Conservation (phyloP, 495 filamentous ascomycete genomes). For the Aspergillus panamensis region DNA sequence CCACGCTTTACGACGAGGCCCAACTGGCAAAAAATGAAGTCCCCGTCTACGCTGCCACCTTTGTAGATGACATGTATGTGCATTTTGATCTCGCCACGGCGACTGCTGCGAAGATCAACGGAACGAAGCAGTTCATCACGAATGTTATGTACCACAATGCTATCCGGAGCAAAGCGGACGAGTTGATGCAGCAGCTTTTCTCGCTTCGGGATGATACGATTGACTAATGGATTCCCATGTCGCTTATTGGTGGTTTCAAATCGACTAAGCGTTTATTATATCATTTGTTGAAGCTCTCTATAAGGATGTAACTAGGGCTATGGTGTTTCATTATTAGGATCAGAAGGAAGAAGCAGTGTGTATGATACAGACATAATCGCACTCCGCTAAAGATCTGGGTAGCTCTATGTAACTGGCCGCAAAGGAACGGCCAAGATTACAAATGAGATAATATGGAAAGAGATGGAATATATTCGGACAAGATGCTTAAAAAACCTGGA, state of each 20-base stretch:
- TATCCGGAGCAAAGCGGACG: slow-evolving; percentile 64
- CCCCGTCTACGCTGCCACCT: slow-evolving; percentile 84
- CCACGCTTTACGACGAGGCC: slow-evolving; percentile 67
- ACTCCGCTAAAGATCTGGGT: not conserved
- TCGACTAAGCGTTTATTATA: too few species aligned
- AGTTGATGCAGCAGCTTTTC: slow-evolving; percentile 69
- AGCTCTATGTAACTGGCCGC: not conserved
- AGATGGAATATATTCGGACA: not conserved
- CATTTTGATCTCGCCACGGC: slow-evolving; percentile 67
- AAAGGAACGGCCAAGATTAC: not conserved
- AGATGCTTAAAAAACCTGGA: slow-evolving; percentile 29
- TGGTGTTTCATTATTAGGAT: too few species aligned
- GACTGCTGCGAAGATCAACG: slow-evolving; percentile 72
- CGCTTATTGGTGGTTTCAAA: not conserved
- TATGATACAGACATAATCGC: not conserved
- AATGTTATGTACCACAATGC: slow-evolving; percentile 87
- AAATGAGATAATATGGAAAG: not conserved
- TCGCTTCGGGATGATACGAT: slow-evolving; percentile 67
- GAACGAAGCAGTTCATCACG: slow-evolving; percentile 76
- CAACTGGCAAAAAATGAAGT: slow-evolving; percentile 75
- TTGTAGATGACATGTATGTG: slow-evolving; percentile 93
- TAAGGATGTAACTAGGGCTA: too few species aligned
- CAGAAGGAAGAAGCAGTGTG: not conserved
- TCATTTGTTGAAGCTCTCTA: too few species aligned
- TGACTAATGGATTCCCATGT: slow-evolving; percentile 46